Conservation (phyloP, 2,329 filamentous ascomycete genomes). For the Grosmannia penicillata region DNA sequence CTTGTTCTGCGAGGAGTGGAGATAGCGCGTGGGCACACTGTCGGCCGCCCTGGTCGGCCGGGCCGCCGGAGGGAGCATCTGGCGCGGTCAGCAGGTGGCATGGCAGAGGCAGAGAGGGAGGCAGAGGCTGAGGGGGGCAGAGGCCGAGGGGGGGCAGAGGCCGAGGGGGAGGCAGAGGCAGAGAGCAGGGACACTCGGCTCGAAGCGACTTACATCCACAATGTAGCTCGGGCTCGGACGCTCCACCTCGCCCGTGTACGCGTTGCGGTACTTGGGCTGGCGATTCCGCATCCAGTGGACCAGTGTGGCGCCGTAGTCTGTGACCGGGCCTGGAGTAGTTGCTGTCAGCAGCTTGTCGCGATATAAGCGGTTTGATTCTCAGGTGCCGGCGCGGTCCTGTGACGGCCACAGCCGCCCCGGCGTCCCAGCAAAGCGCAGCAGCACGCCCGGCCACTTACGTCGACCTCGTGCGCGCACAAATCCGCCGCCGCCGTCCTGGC, state of each 20-base stretch:
- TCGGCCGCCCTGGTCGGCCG: slow-evolving; percentile 63
- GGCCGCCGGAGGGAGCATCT: slow-evolving; percentile 81
- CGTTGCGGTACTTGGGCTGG: slow-evolving; percentile 58
- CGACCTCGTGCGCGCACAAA: slow-evolving; percentile 10
- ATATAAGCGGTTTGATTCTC: too few species aligned
- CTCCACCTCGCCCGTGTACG: slow-evolving; percentile 61
- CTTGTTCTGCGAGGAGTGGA: slow-evolving; percentile 97
- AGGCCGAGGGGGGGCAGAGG: too few species aligned
- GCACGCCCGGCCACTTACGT: slow-evolving; percentile 5
- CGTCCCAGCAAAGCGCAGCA: neutral
- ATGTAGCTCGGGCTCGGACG: slow-evolving; percentile 81
- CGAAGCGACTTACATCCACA: slow-evolving; percentile 59
- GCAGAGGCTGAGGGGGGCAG: too few species aligned
- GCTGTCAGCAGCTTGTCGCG: neutral
- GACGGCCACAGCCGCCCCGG: neutral
- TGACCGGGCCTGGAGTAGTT: slow-evolving; percentile 59
- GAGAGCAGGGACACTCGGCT: too few species aligned
- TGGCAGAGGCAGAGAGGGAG: neutral
- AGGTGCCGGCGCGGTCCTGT: too few species aligned
- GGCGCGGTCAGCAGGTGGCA: too few species aligned
- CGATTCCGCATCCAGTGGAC: slow-evolving; percentile 84
- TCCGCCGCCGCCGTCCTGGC: slow-evolving; percentile 3
- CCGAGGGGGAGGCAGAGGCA: neutral
- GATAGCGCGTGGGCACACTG: slow-evolving; percentile 81
- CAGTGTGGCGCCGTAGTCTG: slow-evolving; percentile 82